phyloP scores from a whole-genome alignment of 768 basidiomycete genomes.

The Auriscalpium microsporum region DNA sequence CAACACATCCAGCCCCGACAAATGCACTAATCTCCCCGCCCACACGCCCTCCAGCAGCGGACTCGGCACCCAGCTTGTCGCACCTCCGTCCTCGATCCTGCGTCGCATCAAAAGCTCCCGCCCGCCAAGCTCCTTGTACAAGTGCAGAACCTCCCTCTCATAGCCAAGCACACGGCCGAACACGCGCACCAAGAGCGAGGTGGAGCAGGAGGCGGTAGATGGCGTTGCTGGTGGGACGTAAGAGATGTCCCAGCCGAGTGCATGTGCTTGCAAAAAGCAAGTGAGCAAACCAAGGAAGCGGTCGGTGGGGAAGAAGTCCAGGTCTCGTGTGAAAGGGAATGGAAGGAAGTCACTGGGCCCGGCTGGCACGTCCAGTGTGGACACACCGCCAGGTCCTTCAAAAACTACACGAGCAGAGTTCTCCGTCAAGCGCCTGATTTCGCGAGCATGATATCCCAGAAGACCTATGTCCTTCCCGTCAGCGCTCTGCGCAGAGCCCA shows the following conservation, averaged over 20 bases:
- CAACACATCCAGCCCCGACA: constrained; percentile 56
- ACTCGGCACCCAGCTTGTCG: constrained; percentile 46
- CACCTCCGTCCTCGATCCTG: constrained; percentile 47
- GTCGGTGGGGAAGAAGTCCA: constrained; percentile 36
- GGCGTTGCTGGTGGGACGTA: constrained; percentile 48
- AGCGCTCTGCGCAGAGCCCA: constrained; percentile 39
- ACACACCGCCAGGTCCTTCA: constrained; percentile 21
- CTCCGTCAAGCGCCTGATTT: constrained; percentile 34
- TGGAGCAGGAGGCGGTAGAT: constrained; percentile 55
- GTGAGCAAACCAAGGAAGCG: constrained; percentile 53
- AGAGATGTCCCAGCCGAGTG: constrained; percentile 58
- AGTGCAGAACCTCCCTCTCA: constrained; percentile 47
- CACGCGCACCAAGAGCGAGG: constrained; percentile 43
- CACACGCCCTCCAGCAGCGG: constrained; percentile 51
- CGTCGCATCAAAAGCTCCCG: constrained; percentile 58
- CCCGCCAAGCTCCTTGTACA: constrained; percentile 65
- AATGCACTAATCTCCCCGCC: constrained; percentile 48
- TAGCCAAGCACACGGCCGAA: constrained; percentile 55
- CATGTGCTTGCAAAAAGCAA: constrained; percentile 52
- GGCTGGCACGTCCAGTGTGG: constrained; percentile 36
- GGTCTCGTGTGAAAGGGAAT: constrained; percentile 32
- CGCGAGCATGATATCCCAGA: constrained; percentile 40
- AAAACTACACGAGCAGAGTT: constrained; percentile 38
- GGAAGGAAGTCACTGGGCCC: constrained; percentile 38
- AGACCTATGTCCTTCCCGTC: constrained; percentile 34